Conservation (phyloP, 2,329 filamentous ascomycete species). For the Aspergillus vadensis region DNA sequence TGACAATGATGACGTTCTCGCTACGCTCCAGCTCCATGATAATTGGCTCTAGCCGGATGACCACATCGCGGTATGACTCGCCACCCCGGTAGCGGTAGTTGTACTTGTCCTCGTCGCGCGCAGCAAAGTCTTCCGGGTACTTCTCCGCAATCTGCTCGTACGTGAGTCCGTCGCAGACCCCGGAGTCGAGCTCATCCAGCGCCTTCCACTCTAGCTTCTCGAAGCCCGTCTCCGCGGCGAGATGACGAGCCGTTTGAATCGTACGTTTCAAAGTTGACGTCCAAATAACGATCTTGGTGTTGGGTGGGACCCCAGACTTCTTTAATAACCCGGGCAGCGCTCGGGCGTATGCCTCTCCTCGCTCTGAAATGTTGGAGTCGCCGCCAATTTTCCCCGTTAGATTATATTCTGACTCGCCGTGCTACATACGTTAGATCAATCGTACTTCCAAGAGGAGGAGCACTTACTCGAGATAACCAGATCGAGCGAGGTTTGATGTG, state of each 20-base stretch:
- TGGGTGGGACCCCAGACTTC: constrained; percentile 75
- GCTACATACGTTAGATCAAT: constrained; percentile 54
- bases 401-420: constrained; percentile 94
- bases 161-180: constrained; percentile 93
- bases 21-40: constrained; percentile 98
- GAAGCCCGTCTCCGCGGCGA: constrained; percentile 69
- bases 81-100: constrained; percentile 98
- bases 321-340: constrained; percentile 82
- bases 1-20: constrained; percentile 97
- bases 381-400: constrained; percentile 88
- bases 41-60: constrained; percentile 95
- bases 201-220: constrained; percentile 99
- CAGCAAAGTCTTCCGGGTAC: constrained; percentile 92
- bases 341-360: constrained; percentile 83
- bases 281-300: constrained; percentile 69
- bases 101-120: constrained; percentile 98
- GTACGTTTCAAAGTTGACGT: constrained; percentile 79
- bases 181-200: constrained; percentile 92
- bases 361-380: constrained; percentile 80
- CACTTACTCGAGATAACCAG: constrained; percentile 85
- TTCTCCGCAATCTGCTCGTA: constrained; percentile 90
- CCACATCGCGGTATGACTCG: constrained; percentile 93
- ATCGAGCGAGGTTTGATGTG: constrained; percentile 96
- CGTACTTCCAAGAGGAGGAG: background rate
- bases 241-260: constrained; percentile 83